phyloP scores from a whole-genome alignment of 2,329 filamentous ascomycete species.

The Phyllosticta capitalensis region DNA sequence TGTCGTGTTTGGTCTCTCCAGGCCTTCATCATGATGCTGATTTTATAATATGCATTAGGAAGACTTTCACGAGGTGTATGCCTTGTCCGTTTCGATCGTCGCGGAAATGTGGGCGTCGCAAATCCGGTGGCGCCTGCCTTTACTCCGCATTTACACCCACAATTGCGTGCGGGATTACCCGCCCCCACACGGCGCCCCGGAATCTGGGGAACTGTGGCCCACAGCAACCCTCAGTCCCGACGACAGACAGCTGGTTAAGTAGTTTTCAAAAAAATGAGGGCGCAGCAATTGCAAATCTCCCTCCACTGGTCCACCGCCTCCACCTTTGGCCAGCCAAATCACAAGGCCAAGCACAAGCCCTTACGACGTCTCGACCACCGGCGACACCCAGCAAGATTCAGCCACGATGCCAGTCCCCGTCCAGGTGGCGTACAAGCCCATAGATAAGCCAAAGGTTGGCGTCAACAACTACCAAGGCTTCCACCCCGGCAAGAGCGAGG shows the following conservation, averaged over 20 bases:
- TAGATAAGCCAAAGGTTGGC: conserved; percentile 27
- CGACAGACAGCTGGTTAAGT: background rate
- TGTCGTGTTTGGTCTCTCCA: background rate
- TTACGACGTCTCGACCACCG: background rate
- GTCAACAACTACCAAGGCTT: conserved; percentile 35
- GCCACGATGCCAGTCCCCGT: conserved; percentile 23
- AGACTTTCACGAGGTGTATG: background rate
- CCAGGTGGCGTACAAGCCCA: conserved; percentile 23
- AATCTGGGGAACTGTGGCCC: background rate
- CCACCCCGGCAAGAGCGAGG: conserved; percentile 26
- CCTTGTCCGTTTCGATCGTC: too few species aligned
- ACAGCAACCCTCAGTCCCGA: background rate
- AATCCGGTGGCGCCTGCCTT: background rate
- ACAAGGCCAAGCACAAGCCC: background rate
- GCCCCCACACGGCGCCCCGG: background rate
- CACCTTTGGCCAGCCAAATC: background rate
- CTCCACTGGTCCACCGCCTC: background rate
- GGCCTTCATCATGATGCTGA: background rate
- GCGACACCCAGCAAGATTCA: background rate
- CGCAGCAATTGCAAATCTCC: background rate
- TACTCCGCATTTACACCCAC: background rate
- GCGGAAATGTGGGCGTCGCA: background rate
- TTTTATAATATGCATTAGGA: background rate
- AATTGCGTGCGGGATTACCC: background rate
- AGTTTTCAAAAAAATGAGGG: background rate